Conservation (phyloP, 202 grass and related monocot genomes). For the Tripidium arundinaceum region DNA sequence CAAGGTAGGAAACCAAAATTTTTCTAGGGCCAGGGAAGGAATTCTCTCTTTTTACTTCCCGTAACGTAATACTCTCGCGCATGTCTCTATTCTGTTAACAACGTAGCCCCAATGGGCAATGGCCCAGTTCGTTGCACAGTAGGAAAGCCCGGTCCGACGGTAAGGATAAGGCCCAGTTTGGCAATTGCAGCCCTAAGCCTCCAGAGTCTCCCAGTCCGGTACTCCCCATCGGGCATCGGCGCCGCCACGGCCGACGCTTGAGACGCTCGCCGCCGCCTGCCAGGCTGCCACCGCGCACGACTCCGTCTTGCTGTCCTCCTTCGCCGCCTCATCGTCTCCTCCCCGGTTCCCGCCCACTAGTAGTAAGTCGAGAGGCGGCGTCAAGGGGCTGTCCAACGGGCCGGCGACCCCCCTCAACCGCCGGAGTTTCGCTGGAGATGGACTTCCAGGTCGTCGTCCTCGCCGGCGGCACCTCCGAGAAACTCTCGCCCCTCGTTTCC, state of each 20-base stretch:
- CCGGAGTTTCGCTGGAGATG: slow-evolving; percentile 38
- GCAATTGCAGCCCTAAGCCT: background rate
- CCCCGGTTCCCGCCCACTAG: background rate
- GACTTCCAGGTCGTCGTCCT: slow-evolving; percentile 97
- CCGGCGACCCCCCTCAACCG: background rate
- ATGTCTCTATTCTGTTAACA: too few relatives aligned
- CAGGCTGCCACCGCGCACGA: background rate
- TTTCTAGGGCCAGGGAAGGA: too few relatives aligned
- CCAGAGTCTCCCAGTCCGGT: background rate
- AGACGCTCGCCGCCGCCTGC: background rate
- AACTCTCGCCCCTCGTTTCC: slow-evolving; percentile 81
- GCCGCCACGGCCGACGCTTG: too few relatives aligned
- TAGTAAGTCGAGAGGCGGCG: background rate
- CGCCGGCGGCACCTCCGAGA: slow-evolving; percentile 79
- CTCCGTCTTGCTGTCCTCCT: background rate
- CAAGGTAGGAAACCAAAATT: too few relatives aligned
- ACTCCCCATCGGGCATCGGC: background rate
- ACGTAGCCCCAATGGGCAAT: too few relatives aligned
- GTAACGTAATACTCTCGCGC: too few relatives aligned
- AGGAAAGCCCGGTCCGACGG: background rate
- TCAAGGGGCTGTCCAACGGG: background rate
- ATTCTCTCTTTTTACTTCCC: too few relatives aligned
- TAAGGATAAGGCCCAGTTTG: background rate
- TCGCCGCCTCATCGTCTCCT: background rate
- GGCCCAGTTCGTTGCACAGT: too few relatives aligned